Evolutionary conservation across 73 alveolate genomes (phyloP).

Genomic region (Tetrahymena thermophila): DNA sequence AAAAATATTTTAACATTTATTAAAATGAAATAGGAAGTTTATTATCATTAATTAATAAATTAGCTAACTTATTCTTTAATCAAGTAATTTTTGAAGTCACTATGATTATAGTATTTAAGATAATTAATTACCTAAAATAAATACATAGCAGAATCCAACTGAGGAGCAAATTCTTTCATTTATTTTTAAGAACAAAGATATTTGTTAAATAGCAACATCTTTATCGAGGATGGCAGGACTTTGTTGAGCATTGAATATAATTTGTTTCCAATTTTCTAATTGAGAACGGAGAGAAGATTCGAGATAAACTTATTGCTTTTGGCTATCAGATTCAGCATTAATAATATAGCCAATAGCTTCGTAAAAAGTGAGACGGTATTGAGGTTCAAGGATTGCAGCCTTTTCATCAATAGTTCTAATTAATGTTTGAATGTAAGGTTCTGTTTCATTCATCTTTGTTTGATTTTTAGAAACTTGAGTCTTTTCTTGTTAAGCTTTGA

Average conservation of each 20-base stretch:
- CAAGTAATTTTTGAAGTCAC: no score
- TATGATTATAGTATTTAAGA: no score
- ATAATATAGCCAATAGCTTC: constrained; percentile 95
- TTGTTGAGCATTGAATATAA: constrained; percentile 57
- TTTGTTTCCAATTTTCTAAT: constrained; percentile 65
- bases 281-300: constrained; percentile 57
- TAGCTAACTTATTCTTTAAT: no score
- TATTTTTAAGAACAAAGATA: constrained; percentile 69
- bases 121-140: constrained; percentile 43
- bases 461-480: constrained; percentile 3
- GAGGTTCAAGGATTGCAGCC: constrained; percentile 73
- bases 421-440: constrained; percentile 82
- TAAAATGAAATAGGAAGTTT: no score
- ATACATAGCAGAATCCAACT: constrained; percentile 76
- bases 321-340: constrained; percentile 53
- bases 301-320: constrained; percentile 46
- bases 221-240: constrained; percentile 54
- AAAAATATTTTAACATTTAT: no score
- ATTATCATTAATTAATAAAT: no score
- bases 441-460: constrained; percentile 58
- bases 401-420: constrained; percentile 82
- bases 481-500: constrained; percentile 8
- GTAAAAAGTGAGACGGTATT: constrained; percentile 84
- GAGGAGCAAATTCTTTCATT: constrained; percentile 82
- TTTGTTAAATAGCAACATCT: constrained; percentile 58